Evolutionary conservation across 148 eudicot species (phyloP).

Genomic region (Cornus suecica): DNA sequence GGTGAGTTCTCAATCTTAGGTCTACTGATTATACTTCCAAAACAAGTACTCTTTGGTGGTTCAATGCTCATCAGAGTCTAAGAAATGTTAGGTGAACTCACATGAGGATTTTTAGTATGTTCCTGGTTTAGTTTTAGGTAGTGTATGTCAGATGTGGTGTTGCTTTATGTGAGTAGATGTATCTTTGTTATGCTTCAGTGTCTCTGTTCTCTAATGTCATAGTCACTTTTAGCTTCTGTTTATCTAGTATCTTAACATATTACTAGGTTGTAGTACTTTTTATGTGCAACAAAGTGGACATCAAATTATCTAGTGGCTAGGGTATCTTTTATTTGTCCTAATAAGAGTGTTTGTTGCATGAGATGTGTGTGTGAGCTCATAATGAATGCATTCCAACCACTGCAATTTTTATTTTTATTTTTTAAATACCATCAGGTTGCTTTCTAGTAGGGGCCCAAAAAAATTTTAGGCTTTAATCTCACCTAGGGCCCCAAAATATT

Average conservation of each 20-base stretch:
- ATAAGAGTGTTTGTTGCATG: too few species aligned
- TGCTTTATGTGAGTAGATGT: not conserved
- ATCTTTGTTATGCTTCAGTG: not conserved
- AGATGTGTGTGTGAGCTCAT: too few species aligned
- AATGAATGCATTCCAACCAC: too few species aligned
- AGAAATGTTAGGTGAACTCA: not conserved
- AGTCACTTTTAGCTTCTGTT: too few species aligned
- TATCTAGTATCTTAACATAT: too few species aligned
- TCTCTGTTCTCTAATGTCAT: not conserved
- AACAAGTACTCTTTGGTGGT: not conserved
- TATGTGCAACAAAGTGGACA: not conserved
- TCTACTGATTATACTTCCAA: not conserved
- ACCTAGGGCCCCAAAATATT: too few species aligned
- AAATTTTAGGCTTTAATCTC: too few species aligned
- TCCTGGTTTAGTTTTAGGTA: not conserved
- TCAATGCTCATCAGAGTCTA: not conserved
- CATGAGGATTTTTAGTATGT: not conserved
- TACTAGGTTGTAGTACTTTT: too few species aligned
- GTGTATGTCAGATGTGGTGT: not conserved
- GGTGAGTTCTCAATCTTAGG: conserved; percentile 1
- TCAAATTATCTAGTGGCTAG: not conserved
- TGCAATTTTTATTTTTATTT: too few species aligned
- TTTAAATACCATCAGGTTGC: too few species aligned
- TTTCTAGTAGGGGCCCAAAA: too few species aligned
- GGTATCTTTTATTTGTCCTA: too few species aligned